Conservation (phyloP, 2,329 filamentous ascomycete species). For the Sphaerulina musiva region DNA sequence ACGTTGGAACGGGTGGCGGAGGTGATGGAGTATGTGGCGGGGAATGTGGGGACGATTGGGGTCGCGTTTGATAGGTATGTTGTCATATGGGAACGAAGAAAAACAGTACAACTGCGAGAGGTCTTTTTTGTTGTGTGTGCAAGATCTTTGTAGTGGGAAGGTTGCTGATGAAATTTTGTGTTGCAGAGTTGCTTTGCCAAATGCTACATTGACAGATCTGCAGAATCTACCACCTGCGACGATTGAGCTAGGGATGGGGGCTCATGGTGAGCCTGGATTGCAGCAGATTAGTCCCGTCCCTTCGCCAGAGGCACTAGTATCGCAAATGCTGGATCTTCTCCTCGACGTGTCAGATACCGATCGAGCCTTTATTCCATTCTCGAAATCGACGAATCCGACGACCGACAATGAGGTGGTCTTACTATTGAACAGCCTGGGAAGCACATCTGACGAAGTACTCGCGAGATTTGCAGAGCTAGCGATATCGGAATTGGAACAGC, state of each 20-base stretch:
- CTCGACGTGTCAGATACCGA: slow-evolving; percentile 32
- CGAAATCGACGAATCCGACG: slow-evolving; percentile 25
- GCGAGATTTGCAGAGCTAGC: slow-evolving; percentile 34
- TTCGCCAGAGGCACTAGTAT: slow-evolving; percentile 29
- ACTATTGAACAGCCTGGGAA: slow-evolving; percentile 34
- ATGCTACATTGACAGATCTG: slow-evolving; percentile 54
- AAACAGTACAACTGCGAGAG: no score
- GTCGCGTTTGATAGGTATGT: slow-evolving; percentile 31
- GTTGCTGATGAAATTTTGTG: slow-evolving; percentile 6
- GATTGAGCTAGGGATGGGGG: slow-evolving; percentile 59
- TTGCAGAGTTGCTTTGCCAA: slow-evolving; percentile 34
- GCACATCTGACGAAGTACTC: slow-evolving; percentile 34
- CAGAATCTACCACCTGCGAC: slow-evolving; percentile 49
- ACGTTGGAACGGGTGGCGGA: slow-evolving; percentile 31
- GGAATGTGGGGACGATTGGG: slow-evolving; percentile 34
- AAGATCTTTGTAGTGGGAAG: not conserved
- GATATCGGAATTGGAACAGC: slow-evolving; percentile 26
- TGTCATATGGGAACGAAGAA: no score
- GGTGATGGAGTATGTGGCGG: slow-evolving; percentile 35
- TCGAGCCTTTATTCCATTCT: slow-evolving; percentile 35
- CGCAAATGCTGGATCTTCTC: slow-evolving; percentile 34
- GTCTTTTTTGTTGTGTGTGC: slow-evolving; percentile 13
- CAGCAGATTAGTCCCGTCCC: slow-evolving; percentile 48
- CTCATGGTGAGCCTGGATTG: slow-evolving; percentile 60
- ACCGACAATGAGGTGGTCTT: slow-evolving; percentile 32